A percentile compares a stretch with the other conserved stretches of the same genome.
These are phyloP conservation scores for Microbotryum lychnidis-dioicae DNA, from an alignment of 1,284 basidiomycete species.

Conservation along the genomic window DNA sequence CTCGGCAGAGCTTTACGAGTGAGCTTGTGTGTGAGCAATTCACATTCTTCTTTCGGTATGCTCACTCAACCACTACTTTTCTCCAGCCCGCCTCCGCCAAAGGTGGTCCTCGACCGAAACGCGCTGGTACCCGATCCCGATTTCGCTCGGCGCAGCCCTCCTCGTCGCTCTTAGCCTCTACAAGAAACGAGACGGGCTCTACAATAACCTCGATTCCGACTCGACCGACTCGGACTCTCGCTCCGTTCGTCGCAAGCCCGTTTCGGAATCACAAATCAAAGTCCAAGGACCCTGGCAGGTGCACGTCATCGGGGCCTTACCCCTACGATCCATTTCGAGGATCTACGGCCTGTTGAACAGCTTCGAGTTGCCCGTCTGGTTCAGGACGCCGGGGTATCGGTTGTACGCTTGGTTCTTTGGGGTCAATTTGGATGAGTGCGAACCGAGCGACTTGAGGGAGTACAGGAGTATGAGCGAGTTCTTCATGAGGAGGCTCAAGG, in stretches of 20 bases:
- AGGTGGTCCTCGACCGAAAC: conserved; percentile 85
- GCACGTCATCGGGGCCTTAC: conserved; percentile 88
- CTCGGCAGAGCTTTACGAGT: conserved; percentile 18
- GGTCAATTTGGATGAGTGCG: conserved; percentile 88
- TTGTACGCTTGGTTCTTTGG: conserved; percentile 82
- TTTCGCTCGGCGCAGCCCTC: conserved; percentile 80
- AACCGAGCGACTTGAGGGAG: conserved; percentile 62
- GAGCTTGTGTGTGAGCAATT: neutral
- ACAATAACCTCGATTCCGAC: conserved; percentile 22
- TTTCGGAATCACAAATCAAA: conserved; percentile 60
- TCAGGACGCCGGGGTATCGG: conserved; percentile 77
- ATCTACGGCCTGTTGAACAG: conserved; percentile 95
- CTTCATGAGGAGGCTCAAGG: conserved; percentile 83
- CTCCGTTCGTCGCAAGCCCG: no score
- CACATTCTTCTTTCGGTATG: neutral
- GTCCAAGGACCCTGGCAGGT: conserved; percentile 94
- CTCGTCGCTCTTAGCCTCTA: conserved; percentile 56
- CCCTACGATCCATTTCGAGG: conserved; percentile 84
- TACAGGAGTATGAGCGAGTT: conserved; percentile 85
- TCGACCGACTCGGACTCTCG: no score
- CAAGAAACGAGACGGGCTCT: conserved; percentile 25
- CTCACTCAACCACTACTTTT: no score
- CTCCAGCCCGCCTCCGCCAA: conserved; percentile 47
- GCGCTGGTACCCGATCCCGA: conserved; percentile 90
- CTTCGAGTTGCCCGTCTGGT: conserved; percentile 73